A percentile compares a stretch with the other conserved stretches of the same genome.
Conservation (phyloP, 805 yeast species). For the Pichia sporocuriosa region DNA sequence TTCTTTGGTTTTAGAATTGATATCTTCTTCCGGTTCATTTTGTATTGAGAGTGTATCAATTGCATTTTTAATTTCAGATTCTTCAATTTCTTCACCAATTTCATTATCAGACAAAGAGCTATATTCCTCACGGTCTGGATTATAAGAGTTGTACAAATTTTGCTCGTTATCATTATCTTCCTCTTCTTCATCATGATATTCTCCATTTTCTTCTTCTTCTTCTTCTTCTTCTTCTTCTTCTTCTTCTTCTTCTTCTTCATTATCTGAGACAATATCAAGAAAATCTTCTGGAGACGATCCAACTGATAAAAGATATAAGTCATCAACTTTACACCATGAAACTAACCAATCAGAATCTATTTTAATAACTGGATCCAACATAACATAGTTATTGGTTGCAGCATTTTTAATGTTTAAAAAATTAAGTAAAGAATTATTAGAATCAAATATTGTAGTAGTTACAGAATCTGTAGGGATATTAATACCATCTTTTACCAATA, state of each 20-base stretch:
- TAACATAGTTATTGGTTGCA: conserved; percentile 7
- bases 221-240: conserved; percentile 20
- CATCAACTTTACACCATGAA: conserved; percentile 26
- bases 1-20: neutral
- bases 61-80: conserved; percentile 2
- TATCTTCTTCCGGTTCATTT: conserved; percentile 3
- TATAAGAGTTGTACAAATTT: conserved; percentile 4
- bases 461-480: neutral
- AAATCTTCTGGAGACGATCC: conserved; percentile 14
- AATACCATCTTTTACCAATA: conserved; percentile 7
- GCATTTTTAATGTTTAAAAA: neutral
- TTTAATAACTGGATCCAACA: conserved; percentile 23
- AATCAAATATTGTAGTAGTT: neutral
- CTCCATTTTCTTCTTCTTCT: conserved; percentile 1
- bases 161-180: conserved; percentile 9
- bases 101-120: conserved; percentile 2
- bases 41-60: too few relatives aligned
- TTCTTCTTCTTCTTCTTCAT: conserved; percentile 23
- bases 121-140: neutral
- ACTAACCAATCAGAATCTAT: conserved; percentile 26
- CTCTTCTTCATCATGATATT: neutral
- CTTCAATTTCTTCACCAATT: conserved; percentile 2
- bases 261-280: conserved; percentile 28
- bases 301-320: conserved; percentile 15
- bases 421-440: neutral